These are phyloP conservation scores for Hemerocallis citrina DNA, from an alignment of 106 monocot genomes.

Conservation along the genomic window DNA sequence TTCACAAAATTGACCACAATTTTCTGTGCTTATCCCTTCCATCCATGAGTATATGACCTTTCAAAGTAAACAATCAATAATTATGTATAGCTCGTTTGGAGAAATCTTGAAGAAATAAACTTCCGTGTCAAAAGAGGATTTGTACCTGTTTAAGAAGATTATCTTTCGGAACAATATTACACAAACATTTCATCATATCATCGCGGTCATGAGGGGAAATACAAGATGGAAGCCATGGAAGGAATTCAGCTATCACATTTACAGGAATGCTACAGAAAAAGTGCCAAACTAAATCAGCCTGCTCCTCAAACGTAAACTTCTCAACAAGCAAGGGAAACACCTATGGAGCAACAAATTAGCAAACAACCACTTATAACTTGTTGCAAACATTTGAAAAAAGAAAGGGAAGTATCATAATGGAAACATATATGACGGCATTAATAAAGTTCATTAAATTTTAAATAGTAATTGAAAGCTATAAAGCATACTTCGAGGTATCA, in stretches of 20 bases:
- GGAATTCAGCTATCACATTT: constrained; percentile 75
- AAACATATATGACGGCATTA: not conserved
- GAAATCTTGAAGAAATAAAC: not conserved
- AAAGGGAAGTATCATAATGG: not conserved
- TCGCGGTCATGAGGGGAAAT: constrained; percentile 63
- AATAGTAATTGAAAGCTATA: too few species aligned
- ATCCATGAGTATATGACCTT: constrained; percentile 94
- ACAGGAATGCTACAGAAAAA: constrained; percentile 92
- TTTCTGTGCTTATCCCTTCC: constrained; percentile 30
- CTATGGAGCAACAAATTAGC: constrained; percentile 20
- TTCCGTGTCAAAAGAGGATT: not conserved
- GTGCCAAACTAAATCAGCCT: constrained; percentile 86
- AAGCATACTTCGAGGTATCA: too few species aligned
- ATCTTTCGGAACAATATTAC: constrained; percentile 72
- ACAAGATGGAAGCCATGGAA: constrained; percentile 78
- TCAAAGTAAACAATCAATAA: not conserved
- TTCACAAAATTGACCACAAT: not conserved
- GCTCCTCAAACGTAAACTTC: constrained; percentile 82
- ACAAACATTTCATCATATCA: constrained; percentile 62
- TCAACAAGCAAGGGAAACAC: constrained; percentile 80
- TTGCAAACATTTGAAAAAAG: not conserved
- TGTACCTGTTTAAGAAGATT: constrained; percentile 75
- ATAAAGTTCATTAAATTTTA: too few species aligned
- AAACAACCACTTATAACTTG: not conserved
- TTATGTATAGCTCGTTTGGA: not conserved